Percentiles rank a stretch among this genome's conserved stretches.
phyloP scores from a whole-genome alignment of 2,329 filamentous ascomycete species.

The Talaromyces piceae region DNA sequence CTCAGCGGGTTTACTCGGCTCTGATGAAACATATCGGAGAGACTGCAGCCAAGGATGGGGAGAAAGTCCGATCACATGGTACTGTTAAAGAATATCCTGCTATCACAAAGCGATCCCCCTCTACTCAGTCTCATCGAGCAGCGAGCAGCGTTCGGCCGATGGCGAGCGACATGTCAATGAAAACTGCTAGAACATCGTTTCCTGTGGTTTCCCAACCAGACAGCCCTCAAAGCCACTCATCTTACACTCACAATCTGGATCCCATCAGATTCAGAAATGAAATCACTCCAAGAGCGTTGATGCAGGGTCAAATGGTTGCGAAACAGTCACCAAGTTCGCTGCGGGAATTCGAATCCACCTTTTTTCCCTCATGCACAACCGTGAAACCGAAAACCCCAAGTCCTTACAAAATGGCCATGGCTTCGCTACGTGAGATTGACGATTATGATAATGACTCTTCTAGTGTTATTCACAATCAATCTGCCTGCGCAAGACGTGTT shows the following conservation, averaged over 20 bases:
- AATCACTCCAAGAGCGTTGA: conserved; percentile 14
- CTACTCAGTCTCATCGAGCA: conserved; percentile 18
- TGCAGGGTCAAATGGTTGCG: conserved; percentile 13
- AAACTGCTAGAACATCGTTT: conserved; percentile 24
- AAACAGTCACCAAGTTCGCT: background rate
- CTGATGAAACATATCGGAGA: conserved; percentile 35
- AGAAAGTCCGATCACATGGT: conserved; percentile 21
- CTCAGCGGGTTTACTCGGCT: conserved; percentile 36
- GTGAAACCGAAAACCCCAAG: conserved; percentile 17
- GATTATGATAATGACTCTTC: conserved; percentile 16
- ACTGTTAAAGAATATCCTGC: conserved; percentile 24
- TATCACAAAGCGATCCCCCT: conserved; percentile 23
- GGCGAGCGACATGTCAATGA: conserved; percentile 24
- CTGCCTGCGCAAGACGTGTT: conserved; percentile 7
- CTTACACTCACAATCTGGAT: conserved; percentile 7
- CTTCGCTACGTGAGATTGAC: conserved; percentile 12
- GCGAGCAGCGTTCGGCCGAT: conserved; percentile 24
- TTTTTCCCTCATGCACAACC: conserved; percentile 16
- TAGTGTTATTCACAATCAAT: conserved; percentile 14
- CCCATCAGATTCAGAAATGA: background rate
- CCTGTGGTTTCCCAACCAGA: conserved; percentile 17
- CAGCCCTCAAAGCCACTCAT: conserved; percentile 6
- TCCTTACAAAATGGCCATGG: conserved; percentile 16
- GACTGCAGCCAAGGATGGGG: conserved; percentile 12
- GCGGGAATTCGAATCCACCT: conserved; percentile 13